These are phyloP conservation scores for Trichothecium sympodiale DNA, from an alignment of 2,329 filamentous ascomycete species.

Conservation along the genomic window DNA sequence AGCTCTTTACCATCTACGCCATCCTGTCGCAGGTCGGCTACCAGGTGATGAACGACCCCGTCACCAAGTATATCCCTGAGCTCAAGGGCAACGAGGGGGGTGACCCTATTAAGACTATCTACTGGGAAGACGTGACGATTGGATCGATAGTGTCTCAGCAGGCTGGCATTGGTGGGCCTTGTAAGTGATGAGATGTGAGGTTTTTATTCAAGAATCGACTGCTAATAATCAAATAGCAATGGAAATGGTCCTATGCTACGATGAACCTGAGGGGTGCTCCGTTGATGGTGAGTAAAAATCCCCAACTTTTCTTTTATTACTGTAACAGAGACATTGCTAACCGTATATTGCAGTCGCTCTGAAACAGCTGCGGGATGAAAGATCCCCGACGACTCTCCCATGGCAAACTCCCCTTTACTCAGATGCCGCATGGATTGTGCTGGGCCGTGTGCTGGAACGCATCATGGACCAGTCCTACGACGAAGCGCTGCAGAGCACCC, in stretches of 20 bases:
- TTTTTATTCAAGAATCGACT: background rate
- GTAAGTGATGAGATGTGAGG: too few relatives aligned
- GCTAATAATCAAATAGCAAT: background rate
- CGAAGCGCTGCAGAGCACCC: conserved; percentile 1
- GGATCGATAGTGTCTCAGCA: conserved; percentile 12
- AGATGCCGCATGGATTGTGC: conserved; percentile 9
- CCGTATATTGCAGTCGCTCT: background rate
- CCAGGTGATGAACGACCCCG: conserved; percentile 11
- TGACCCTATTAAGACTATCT: conserved; percentile 3
- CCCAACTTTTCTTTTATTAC: background rate
- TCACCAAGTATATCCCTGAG: conserved; percentile 16
- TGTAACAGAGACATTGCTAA: too few relatives aligned
- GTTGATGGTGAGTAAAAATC: background rate
- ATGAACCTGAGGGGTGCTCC: background rate
- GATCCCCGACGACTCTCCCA: background rate
- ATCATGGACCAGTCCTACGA: background rate
- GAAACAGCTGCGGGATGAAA: too few relatives aligned
- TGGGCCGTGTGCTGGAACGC: conserved; percentile 8
- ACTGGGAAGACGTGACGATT: conserved; percentile 12
- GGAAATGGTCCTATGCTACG: background rate
- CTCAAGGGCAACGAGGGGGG: conserved; percentile 4
- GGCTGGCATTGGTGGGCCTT: conserved; percentile 6
- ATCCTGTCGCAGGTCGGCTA: conserved; percentile 12
- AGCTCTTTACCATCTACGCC: conserved; percentile 15
- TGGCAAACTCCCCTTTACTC: conserved; percentile 9